Percentiles rank a stretch among this genome's conserved stretches.
These are phyloP conservation scores for Trichoderma reesei DNA, from an alignment of 495 filamentous ascomycete species.

Conservation along the genomic window DNA sequence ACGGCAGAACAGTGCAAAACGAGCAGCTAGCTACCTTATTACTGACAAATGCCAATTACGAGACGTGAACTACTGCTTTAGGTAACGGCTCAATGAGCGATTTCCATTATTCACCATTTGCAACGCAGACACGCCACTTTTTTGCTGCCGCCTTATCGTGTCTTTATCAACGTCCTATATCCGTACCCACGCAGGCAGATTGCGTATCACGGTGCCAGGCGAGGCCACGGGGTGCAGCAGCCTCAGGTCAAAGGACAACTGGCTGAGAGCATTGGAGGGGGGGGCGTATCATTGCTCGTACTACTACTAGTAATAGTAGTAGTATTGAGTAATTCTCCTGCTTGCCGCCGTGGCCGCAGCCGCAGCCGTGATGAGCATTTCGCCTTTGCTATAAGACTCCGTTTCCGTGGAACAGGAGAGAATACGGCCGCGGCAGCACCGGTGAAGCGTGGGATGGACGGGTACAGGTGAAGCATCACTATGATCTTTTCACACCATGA, in stretches of 20 bases:
- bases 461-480: no score
- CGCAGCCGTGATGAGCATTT: background rate
- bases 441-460: conserved; percentile 1
- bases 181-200: background rate
- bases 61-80: background rate
- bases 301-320: no score
- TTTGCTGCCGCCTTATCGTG: background rate
- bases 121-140: background rate
- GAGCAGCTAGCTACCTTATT: no score
- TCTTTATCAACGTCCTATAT: background rate
- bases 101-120: conserved; percentile 1
- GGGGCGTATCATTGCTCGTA: no score
- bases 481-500: no score
- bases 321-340: background rate
- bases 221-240: background rate
- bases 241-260: background rate
- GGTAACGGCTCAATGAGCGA: background rate
- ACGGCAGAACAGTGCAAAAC: no score
- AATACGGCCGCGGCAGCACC: conserved; percentile 5
- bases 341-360: background rate
- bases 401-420: background rate
- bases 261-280: no score
- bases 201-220: background rate
- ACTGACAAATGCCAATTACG: background rate
- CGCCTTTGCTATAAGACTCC: no score